Base-by-base conservation (phyloP, 108 stramenopile species). In the Cylindrotheca closterium region DNA sequence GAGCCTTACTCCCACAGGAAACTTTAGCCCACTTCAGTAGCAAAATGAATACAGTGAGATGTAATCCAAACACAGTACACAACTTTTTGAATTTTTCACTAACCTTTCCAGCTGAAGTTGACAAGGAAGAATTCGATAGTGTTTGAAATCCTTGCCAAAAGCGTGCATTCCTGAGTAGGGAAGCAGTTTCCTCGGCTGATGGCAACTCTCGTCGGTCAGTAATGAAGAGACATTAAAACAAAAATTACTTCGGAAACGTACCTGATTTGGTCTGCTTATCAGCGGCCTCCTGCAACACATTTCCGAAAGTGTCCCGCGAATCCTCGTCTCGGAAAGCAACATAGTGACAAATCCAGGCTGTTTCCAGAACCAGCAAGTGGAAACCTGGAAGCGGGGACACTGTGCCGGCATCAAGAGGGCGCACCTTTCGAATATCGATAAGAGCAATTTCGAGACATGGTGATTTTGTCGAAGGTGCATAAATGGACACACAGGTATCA, bases 271-370 rank as follows among this genome's bases (percentile, higher is more conserved):
- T 51, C 32, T 64, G 62, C 19, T 25, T 47, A 25, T 53, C 71
- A 29, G 84, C 58, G 3, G 83, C 82, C 10, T 53, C 53, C 18
- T 84, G 77, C 3, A 84, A 32, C 24, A 71, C 73, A 31, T 73
- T 61, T 12, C 67, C 34, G 63, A 94, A 91, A 33, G 19, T 59
- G 22, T 74, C 74, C 37, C 81, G 58, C 25, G 77, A 58, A 26
- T 65, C 63, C 26, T 78, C 86, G 27, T 72, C 71, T 4, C 57
- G 61, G 68, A 94, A 91, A 0, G 84, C 86, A 26, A 91, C 55
- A 57, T 94, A 94, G 61, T 88, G 85, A 47, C 88, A 89, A 34
- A 72, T 68, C 89, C 89, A 91, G 1, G 88, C 85, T 22, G 93
- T 91, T 52, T 94, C 93, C 19, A 94, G 61, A 2, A 83, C 86